Base-by-base conservation (phyloP, 768 basidiomycete genomes). In the Clitopilus passeckerianus region DNA sequence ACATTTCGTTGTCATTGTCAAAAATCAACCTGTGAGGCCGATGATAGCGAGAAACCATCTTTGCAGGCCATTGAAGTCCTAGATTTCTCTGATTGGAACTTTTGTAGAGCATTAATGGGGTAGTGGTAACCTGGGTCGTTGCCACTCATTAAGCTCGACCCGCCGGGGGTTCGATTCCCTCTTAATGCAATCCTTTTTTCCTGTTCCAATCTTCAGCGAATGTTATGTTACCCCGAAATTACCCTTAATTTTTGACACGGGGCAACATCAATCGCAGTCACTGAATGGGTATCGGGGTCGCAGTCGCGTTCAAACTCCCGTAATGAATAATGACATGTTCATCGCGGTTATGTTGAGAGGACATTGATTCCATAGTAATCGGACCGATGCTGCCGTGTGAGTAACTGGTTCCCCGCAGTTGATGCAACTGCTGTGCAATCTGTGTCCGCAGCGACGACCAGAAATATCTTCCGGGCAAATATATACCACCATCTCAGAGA, bases 161-260 rank as follows among this genome's bases (percentile, higher is more conserved):
- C 86, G 86, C 86, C 86, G 86, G 85, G 86, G 84, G 86, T 88
- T 88, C 86, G 84, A 88, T 88, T 87, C 86, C 85, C 86, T 61
- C 85, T 87, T 87, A 86, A 87, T 87, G 86, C 86, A 86, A 2
- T 18, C 20, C 5, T 50, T 22, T 50, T 50, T 2, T 46, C 6
- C 18, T 46, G 6, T 14, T 46, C 18, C 18, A 9, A 7, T 7
- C 34, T 35, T 15, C 34, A 35, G n/a, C n/a, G n/a, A n/a, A n/a
- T n/a, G n/a, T n/a, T n/a, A n/a, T n/a, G n/a, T n/a, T n/a, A n/a
- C n/a, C n/a, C n/a, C n/a, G n/a, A n/a, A n/a, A n/a, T n/a, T n/a
- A n/a, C n/a, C n/a, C n/a, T n/a, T n/a, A n/a, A n/a, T n/a, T n/a
- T n/a, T n/a, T 30, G 27, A 7, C 7, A 30, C 7, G 7, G 27